Base-by-base conservation (phyloP, 805 yeast species). In the Naumovozyma castellii region DNA sequence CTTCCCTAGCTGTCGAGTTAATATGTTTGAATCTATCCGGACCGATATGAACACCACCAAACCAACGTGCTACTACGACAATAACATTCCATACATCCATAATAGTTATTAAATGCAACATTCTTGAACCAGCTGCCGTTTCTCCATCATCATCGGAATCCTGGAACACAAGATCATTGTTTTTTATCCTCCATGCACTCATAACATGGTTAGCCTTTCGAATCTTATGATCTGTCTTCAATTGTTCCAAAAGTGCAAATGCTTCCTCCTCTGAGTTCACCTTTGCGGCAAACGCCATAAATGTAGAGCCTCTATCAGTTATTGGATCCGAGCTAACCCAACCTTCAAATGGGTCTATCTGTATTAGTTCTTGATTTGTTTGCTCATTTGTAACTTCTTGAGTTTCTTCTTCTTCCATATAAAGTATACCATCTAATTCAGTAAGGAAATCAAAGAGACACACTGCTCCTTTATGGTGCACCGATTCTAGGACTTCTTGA, bases 91-190 rank as follows among this genome's bases (percentile, higher is more conserved):
- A 76, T 2, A 75, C 83, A 50, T 85, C 86, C 84, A 81, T 81
- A 47, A 76, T 73, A 29, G 84, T 75, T 47, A 88, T 62, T 36
- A 88, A 61, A 64, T 86, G 95, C 37, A 87, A 61, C 69, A 88
- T 65, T 42, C 96, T 66, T 4, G 88, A 77, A 8, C 98, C 98
- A 1, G 97, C 95, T 1, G 97, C 97, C 0, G 94, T 72, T 56
- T 92, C 98, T 2, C 98, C 98, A 56, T 90, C 98, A 58, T 92
- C 97, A 54, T 92, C 97, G 50, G 84, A 87, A 51, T 92, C 97
- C 51, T 84, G 92, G 36, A 69, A 72, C 29, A 72, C 68, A 0
- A 76, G 72, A 0, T 79, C 84, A 16, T 34, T 42, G 15, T 68
- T 59, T 41, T 69, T 68, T 3, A 92, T 80, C 46, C 97, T 66